Evolutionary conservation across 257 asterid species (phyloP), one percentile per base, ranked within the genome.

Genomic region (Gentiana straminea): DNA sequence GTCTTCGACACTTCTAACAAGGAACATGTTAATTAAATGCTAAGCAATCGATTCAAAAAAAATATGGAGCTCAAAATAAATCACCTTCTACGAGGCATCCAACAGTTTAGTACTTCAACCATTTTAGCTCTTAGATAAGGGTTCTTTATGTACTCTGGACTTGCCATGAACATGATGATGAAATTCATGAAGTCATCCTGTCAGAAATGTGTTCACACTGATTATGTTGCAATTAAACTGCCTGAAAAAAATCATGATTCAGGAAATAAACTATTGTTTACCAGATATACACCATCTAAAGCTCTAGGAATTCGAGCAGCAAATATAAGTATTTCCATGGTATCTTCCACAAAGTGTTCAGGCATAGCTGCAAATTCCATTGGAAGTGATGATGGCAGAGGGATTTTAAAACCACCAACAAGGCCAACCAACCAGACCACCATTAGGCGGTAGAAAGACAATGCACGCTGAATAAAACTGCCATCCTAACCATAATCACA

Each of bases 91-190:
- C 77, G 78, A 32, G 98, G 97, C 98, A 92, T 87, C 98, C 95
- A 92, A 63, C 92, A 83, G 68, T 92, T 92, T 52, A 92, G 94
- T 67, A 92, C 98, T 77, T 92, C 97, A 59, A 92, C 97, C 98
- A 92, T 92, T 80, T 92, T 92, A 24, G 98, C 94, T 75, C 98
- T 78, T 63, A 87, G 79, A 63, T 92, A 92, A n/a, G 97, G 98
- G 75, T 88, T 92, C 64, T 90, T 82, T 64, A 92, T 77, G 75
- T 81, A 84, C 57, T 85, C 93, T 24, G 96, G 94, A 65, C 97
- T 85, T 51, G 85, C 97, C 98, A 92, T 92, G 87, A 87, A 92
- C 98, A 92, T 92, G 69, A 92, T 85, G 66, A 92, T 87, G 81
- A 92, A 85, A 73, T 92, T 92, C 97, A 88, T 87, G 71, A 87